Conservation (phyloP, 345 rosid species). For the Camelina neglecta region DNA sequence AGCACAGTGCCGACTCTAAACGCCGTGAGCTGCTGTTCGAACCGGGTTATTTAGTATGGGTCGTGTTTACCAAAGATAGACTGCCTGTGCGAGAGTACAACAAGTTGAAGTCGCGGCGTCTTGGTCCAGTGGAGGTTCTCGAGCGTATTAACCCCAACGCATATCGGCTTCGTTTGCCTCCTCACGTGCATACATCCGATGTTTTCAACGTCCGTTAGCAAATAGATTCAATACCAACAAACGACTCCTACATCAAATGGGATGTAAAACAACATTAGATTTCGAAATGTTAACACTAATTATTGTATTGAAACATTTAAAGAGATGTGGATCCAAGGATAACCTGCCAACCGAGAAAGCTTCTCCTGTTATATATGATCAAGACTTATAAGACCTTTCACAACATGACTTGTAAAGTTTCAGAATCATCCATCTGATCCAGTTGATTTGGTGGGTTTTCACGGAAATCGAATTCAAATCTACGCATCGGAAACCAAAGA, state of each 20-base stretch:
- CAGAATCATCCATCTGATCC: conserved; percentile 15
- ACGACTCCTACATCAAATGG: conserved; percentile 15
- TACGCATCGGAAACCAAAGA: conserved; percentile 7
- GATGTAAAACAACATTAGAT: not conserved
- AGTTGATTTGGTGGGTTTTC: conserved; percentile 3
- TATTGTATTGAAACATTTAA: not conserved
- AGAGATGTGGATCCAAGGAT: conserved; percentile 12
- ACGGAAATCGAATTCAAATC: not conserved
- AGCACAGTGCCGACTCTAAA: no score
- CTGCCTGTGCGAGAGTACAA: no score
- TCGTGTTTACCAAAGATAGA: no score
- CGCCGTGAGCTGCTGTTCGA: no score
- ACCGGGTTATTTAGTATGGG: no score
- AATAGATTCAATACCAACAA: conserved; percentile 31
- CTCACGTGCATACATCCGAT: no score
- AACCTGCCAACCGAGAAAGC: conserved; percentile 13
- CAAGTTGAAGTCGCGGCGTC: no score
- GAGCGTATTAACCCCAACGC: no score
- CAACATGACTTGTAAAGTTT: not conserved
- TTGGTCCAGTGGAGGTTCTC: no score
- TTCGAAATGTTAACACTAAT: conserved; percentile 2
- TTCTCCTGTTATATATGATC: conserved; percentile 25
- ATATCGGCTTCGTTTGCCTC: no score
- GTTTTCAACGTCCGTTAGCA: no score
- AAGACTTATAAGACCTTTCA: conserved; percentile 12